Conservation (phyloP, 441 rosid genomes). For the Lepidium campestre region DNA sequence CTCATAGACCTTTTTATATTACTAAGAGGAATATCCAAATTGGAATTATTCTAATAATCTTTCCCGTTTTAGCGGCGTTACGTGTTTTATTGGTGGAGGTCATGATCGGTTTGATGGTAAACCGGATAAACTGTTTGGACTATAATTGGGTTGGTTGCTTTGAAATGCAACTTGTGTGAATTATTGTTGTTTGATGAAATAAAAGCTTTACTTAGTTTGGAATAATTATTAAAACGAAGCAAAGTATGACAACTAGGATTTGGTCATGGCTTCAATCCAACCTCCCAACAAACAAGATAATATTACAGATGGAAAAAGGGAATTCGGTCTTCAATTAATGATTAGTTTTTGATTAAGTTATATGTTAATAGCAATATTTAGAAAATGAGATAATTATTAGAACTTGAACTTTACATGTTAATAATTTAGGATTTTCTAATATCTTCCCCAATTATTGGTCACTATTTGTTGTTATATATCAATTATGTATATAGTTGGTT, state of each 20-base stretch:
- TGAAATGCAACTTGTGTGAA: conserved; percentile 21
- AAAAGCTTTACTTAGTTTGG: conserved; percentile 14
- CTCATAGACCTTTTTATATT: too few relatives aligned
- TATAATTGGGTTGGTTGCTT: conserved; percentile 25
- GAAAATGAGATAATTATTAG: conserved; percentile 7
- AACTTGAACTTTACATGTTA: conserved; percentile 22
- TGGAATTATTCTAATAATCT: neutral
- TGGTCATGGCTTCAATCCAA: conserved; percentile 24
- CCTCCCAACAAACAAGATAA: conserved; percentile 28
- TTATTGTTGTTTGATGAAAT: neutral
- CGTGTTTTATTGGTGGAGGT: neutral
- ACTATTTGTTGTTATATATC: conserved; percentile 17
- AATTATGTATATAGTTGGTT: conserved; percentile 19
- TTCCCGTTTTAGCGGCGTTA: conserved; percentile 13
- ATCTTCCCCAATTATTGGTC: conserved; percentile 24
- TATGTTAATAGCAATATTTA: conserved; percentile 15
- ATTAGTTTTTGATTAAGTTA: conserved; percentile 14
- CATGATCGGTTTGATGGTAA: neutral
- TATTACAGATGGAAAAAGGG: conserved; percentile 22
- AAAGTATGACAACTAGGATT: conserved; percentile 25
- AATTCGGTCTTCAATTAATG: conserved; percentile 20
- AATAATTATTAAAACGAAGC: conserved; percentile 24
- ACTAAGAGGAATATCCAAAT: too few relatives aligned
- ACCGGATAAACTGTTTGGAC: neutral
- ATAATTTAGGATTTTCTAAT: conserved; percentile 10